Base-by-base conservation (phyloP, 179 eudicot species). In the Beta corolliflora region DNA sequence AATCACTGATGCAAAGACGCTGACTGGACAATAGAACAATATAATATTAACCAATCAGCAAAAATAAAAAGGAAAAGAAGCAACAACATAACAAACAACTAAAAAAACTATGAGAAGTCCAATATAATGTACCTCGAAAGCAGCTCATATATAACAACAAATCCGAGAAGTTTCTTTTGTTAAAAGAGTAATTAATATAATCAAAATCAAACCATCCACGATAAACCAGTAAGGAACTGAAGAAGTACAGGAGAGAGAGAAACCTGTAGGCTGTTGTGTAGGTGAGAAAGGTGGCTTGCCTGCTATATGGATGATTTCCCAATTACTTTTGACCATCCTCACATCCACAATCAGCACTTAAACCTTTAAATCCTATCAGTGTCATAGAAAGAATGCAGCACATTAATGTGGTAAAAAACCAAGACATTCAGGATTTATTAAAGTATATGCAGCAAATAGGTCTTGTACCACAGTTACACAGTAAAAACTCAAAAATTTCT, bases 211-310 rank as follows among this genome's bases (percentile, higher is more conserved):
- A 44, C 53, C 1, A 3, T 29, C 52, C 73, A 44, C 9, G 3
- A 73, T 8, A n/a, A 45, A 19, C 29, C 61, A 50, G 8, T 67
- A 14, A 60, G 11, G 74, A 56, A 18, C 19, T 41, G 48, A 46
- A 5, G 50, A 46, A 25, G 60, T 8, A 71, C 50, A 61, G 45
- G 13, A 76, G 50, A 75, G 55, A 79, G 66, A 80, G 54, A 78
- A 29, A 90, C 95, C 92, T 72, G 89, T 91, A 64, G 91, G 87
- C 59, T 92, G 96, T 48, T 87, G 89, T 82, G 85, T 84, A 16
- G 92, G 89, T 21, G 77, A 77, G 82, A 83, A 66, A 41, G 87
- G 91, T 75, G 84, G 88, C 67, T 77, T 89, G 25, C 80, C n/a
- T n/a, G n/a, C n/a, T n/a, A n/a, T n/a, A n/a, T n/a, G n/a, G n/a